Percentiles rank a stretch among this genome's conserved stretches.
These are phyloP conservation scores for Beta vulgaris DNA, from an alignment of 148 eudicot species.

Conservation along the genomic window DNA sequence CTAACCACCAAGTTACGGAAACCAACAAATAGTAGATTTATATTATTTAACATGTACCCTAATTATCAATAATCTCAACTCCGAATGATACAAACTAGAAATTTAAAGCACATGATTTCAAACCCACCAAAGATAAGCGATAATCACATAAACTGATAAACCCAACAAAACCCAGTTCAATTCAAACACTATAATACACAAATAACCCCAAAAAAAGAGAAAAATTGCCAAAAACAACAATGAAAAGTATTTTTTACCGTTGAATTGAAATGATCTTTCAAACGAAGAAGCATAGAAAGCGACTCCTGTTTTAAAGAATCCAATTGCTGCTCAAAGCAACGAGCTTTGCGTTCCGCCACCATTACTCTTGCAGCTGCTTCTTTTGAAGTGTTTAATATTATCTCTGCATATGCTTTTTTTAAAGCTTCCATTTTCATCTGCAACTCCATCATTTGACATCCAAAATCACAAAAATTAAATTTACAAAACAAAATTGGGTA, in stretches of 20 bases:
- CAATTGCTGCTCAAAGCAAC: conserved; percentile 39
- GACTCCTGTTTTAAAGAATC: conserved; percentile 42
- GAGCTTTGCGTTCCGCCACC: conserved; percentile 53
- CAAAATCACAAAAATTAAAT: neutral
- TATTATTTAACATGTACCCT: neutral
- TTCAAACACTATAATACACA: neutral
- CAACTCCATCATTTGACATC: neutral
- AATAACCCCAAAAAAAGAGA: neutral
- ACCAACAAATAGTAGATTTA: neutral
- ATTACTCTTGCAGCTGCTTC: conserved; percentile 71
- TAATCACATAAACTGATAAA: neutral
- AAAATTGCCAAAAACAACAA: neutral
- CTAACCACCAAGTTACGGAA: neutral
- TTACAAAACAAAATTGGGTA: neutral
- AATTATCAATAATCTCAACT: neutral
- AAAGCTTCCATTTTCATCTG: conserved; percentile 48
- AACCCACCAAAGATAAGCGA: neutral
- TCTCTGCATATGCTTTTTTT: conserved; percentile 67
- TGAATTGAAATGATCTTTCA: conserved; percentile 39
- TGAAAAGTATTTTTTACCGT: conserved; percentile 30
- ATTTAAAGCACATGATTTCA: neutral
- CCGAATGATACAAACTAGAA: neutral
- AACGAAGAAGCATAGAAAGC: conserved; percentile 44
- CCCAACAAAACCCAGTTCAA: conserved; percentile 3
- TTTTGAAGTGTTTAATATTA: conserved; percentile 57